Conservation (phyloP, 179 eudicot species). For the Silene coronaria region DNA sequence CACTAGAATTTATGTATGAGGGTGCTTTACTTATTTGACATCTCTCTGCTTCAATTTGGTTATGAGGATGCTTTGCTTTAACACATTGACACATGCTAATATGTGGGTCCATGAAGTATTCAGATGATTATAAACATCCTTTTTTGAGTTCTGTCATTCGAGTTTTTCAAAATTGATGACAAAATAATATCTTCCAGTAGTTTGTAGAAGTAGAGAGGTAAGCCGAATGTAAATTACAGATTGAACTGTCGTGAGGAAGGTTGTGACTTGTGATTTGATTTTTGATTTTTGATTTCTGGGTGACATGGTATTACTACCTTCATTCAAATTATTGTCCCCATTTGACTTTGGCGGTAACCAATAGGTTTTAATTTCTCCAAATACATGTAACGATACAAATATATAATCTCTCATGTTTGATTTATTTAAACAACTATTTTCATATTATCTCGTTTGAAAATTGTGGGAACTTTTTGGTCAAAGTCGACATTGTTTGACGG, state of each 20-base stretch:
- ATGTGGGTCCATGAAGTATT: not conserved
- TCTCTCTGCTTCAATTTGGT: constrained; percentile 2
- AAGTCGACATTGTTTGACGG: not conserved
- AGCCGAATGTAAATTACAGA: not conserved
- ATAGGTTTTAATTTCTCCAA: not conserved
- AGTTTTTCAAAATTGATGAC: not conserved
- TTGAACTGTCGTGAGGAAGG: not conserved
- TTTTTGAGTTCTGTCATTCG: not conserved
- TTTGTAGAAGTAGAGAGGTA: constrained; percentile 1
- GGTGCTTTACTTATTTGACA: not conserved
- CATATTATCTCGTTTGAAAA: not conserved
- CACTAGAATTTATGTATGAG: not conserved
- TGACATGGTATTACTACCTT: constrained; percentile 2
- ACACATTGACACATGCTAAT: not conserved
- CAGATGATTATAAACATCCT: not conserved
- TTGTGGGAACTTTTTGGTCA: not conserved
- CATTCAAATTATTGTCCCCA: not conserved
- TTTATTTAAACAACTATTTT: not conserved
- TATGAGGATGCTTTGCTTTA: not conserved
- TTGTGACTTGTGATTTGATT: constrained; percentile 2
- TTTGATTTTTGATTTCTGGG: not conserved
- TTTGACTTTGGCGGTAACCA: not conserved
- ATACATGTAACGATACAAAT: not conserved
- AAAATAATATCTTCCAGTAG: not conserved
- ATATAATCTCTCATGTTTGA: not conserved